Percentiles rank a stretch among this genome's conserved stretches.
phyloP scores from a whole-genome alignment of 306 rosid genomes.

The Senna tora region DNA sequence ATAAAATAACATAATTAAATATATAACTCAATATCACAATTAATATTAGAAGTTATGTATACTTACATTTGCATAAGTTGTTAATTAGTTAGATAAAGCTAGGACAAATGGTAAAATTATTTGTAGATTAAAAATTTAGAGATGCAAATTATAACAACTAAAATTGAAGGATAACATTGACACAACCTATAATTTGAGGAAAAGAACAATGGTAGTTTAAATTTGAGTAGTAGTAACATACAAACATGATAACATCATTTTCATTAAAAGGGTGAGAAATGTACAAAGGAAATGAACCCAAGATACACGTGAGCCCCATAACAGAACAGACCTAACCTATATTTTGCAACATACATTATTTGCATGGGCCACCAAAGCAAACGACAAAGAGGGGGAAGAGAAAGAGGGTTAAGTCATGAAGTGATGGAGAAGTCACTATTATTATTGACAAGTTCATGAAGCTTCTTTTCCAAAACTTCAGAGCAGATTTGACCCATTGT shows the following conservation, averaged over 20 bases:
- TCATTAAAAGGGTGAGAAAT: neutral
- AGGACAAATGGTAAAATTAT: no score
- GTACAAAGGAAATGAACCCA: neutral
- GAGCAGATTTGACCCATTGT: conserved; percentile 84
- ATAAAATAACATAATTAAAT: no score
- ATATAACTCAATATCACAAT: no score
- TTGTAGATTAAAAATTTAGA: no score
- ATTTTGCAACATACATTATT: neutral
- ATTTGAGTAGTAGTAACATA: no score
- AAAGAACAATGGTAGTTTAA: no score
- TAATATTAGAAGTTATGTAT: no score
- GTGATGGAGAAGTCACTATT: conserved; percentile 17
- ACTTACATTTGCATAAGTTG: no score
- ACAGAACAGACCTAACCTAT: neutral
- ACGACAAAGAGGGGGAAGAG: neutral
- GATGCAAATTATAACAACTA: no score
- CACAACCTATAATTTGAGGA: no score
- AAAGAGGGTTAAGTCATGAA: neutral
- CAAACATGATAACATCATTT: neutral
- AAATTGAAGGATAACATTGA: no score
- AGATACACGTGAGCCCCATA: conserved; percentile 32
- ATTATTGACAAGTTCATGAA: conserved; percentile 47
- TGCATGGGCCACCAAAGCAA: conserved; percentile 31
- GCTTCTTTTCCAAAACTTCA: conserved; percentile 66
- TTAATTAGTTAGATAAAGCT: no score